Evolutionary conservation across 352 stramenopile species (phyloP).

Genomic region (Phytophthora sp.): DNA sequence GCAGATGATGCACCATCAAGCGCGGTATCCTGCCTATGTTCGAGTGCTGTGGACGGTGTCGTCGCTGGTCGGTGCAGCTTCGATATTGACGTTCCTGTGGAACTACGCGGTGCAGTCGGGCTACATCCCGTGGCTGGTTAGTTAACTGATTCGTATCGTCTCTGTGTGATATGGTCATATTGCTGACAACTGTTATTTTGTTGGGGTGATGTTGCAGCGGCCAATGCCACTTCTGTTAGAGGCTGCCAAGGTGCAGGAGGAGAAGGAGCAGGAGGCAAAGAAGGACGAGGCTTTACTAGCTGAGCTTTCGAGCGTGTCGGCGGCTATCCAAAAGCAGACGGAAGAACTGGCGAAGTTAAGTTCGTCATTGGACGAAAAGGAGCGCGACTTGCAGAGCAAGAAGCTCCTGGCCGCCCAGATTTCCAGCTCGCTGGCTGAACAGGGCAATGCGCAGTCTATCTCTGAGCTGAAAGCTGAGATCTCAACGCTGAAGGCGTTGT

Average conservation of each 20-base stretch:
- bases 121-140: conserved; percentile 71
- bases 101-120: conserved; percentile 75
- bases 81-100: conserved; percentile 77
- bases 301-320: conserved; percentile 54
- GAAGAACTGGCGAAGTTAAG: conserved; percentile 62
- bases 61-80: conserved; percentile 71
- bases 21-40: conserved; percentile 61
- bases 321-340: conserved; percentile 72
- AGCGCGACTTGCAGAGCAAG: conserved; percentile 58
- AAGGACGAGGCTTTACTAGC: conserved; percentile 59
- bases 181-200: not conserved
- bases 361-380: conserved; percentile 59
- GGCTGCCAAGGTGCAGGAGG: conserved; percentile 50
- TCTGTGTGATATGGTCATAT: too few species aligned
- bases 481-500: conserved; percentile 64
- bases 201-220: conserved; percentile 33
- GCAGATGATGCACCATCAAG: conserved; percentile 47
- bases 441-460: conserved; percentile 63
- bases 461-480: conserved; percentile 75
- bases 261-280: conserved; percentile 55
- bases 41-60: conserved; percentile 74
- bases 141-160: not conserved
- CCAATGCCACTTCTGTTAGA: conserved; percentile 49
- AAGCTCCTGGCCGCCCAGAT: conserved; percentile 52
- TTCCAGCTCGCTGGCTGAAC: conserved; percentile 52